A percentile compares a stretch with the other conserved stretches of the same genome.
These are phyloP conservation scores for Solanum bukasovii DNA, from an alignment of 257 asterid species.

Conservation along the genomic window DNA sequence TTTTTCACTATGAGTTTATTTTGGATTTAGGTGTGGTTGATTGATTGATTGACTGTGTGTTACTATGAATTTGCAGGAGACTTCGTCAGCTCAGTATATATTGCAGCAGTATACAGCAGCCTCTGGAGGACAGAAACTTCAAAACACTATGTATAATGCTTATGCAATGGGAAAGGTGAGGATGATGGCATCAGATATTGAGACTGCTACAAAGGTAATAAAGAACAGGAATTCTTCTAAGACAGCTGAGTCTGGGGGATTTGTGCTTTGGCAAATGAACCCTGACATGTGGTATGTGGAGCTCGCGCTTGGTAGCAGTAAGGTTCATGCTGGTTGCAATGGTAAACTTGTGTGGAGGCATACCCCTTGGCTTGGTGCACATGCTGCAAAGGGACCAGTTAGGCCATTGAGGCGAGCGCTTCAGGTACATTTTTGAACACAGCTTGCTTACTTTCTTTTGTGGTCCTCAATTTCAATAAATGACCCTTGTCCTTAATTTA, in stretches of 20 bases:
- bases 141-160: constrained; percentile 51
- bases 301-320: constrained; percentile 68
- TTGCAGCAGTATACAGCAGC: constrained; percentile 77
- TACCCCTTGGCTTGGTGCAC: constrained; percentile 89
- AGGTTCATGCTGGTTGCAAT: constrained; percentile 76
- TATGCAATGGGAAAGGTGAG: constrained; percentile 76
- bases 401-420: constrained; percentile 75
- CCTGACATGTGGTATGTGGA: constrained; percentile 85
- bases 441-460: neutral
- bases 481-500: neutral
- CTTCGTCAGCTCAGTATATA: constrained; percentile 78
- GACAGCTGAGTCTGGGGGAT: constrained; percentile 55
- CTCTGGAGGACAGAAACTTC: constrained; percentile 69
- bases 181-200: constrained; percentile 68
- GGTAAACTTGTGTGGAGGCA: constrained; percentile 88
- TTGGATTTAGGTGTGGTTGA: neutral
- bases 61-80: constrained; percentile 34
- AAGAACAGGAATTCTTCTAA: constrained; percentile 46
- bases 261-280: constrained; percentile 83
- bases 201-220: constrained; percentile 66
- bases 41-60: neutral
- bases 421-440: constrained; percentile 28
- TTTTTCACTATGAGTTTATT: neutral
- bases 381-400: constrained; percentile 79
- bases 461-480: neutral